Conservation (phyloP, 192 early-diverging fungal genomes). For the Coemansia erecta region DNA sequence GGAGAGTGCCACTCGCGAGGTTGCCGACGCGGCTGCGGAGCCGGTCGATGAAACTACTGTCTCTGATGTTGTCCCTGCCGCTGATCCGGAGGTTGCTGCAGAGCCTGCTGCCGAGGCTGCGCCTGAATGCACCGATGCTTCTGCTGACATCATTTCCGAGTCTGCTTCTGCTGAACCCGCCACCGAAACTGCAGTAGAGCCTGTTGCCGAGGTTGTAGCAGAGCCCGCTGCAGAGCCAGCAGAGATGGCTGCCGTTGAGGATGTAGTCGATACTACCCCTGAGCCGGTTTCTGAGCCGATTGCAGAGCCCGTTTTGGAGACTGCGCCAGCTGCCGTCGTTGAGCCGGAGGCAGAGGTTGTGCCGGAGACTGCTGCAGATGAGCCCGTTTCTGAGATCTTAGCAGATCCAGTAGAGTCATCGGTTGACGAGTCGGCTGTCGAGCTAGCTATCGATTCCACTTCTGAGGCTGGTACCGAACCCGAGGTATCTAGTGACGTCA, state of each 20-base stretch:
- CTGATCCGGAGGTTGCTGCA: too few relatives aligned
- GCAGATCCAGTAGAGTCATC: not conserved
- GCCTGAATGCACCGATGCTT: not conserved
- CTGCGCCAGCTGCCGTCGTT: not conserved
- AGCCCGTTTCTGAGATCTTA: not conserved
- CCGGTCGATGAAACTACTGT: too few relatives aligned
- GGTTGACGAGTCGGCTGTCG: not conserved
- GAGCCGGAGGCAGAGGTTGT: not conserved
- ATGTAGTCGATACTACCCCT: not conserved
- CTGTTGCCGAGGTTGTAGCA: not conserved
- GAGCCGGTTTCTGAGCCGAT: not conserved
- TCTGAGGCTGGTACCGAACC: not conserved
- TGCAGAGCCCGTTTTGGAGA: slow-evolving; percentile 1
- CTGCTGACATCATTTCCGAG: too few relatives aligned
- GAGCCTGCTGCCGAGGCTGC: not conserved
- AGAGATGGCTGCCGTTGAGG: not conserved
- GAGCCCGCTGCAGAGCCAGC: not conserved
- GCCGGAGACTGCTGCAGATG: slow-evolving; percentile 3
- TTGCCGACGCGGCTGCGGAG: too few relatives aligned
- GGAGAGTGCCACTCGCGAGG: too few relatives aligned
- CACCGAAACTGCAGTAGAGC: slow-evolving; percentile 1
- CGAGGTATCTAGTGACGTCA: not conserved
- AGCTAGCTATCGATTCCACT: not conserved
- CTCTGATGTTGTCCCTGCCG: too few relatives aligned
- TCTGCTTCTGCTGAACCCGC: not conserved